These are phyloP conservation scores for Eucalyptus brandiana DNA, from an alignment of 345 rosid species.

Conservation along the genomic window DNA sequence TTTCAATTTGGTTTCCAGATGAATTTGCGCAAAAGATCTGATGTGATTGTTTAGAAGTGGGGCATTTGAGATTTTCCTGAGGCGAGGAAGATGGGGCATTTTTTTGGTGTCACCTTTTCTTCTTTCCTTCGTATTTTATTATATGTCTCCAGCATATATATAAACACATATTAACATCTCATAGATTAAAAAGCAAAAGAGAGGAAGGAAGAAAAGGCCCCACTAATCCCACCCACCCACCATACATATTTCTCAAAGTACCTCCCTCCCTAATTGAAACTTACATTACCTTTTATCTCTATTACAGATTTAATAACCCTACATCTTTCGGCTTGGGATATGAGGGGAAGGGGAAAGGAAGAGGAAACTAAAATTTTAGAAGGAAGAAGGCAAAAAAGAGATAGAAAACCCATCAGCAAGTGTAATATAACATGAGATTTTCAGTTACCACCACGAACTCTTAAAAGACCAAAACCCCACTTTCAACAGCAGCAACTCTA, in stretches of 20 bases:
- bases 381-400: constrained; percentile 8
- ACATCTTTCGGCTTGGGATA: background rate
- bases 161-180: constrained; percentile 44
- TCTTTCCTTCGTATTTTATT: background rate
- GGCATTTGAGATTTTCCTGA: background rate
- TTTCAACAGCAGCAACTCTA: background rate
- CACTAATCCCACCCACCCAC: background rate
- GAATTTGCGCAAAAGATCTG: background rate
- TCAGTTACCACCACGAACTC: background rate
- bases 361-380: background rate
- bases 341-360: background rate
- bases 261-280: background rate
- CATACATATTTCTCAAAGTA: background rate
- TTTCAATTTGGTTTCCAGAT: background rate
- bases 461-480: background rate
- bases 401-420: constrained; percentile 32
- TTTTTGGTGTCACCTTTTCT: background rate
- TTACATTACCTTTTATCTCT: background rate
- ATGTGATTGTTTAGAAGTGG: background rate
- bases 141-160: constrained; percentile 2
- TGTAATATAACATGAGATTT: constrained; percentile 31
- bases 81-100: background rate
- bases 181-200: constrained; percentile 4
- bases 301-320: background rate
- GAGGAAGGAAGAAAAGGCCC: constrained; percentile 2